These are phyloP conservation scores for Neocallimastix lanati DNA, from an alignment of 192 early-diverging fungal species.

Conservation along the genomic window DNA sequence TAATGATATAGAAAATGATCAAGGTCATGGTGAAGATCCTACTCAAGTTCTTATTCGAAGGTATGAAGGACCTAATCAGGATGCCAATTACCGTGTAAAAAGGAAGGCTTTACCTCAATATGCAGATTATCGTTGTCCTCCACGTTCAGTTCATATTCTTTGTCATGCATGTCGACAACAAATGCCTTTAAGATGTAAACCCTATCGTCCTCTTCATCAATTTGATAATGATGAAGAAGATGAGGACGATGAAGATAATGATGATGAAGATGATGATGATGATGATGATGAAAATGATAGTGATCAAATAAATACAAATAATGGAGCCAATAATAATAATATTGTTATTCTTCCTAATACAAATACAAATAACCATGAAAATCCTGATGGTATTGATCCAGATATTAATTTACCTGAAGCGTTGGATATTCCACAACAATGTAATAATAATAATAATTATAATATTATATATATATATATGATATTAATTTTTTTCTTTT, in stretches of 20 bases:
- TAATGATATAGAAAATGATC: neutral
- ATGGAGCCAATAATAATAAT: no score
- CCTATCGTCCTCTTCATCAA: no score
- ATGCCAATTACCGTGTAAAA: neutral
- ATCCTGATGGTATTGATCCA: neutral
- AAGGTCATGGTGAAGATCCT: no score
- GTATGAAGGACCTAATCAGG: neutral
- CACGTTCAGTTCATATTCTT: neutral
- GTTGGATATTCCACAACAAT: neutral
- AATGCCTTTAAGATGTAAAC: neutral
- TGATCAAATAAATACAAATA: no score
- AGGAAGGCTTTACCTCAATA: neutral
- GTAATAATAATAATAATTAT: neutral
- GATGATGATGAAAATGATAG: no score
- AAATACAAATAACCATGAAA: neutral
- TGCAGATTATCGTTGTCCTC: neutral
- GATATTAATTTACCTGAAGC: neutral
- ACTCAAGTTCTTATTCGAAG: neutral
- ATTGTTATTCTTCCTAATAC: no score
- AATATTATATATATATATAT: no score
- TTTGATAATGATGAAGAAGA: no score
- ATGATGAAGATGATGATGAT: no score
- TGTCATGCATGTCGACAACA: neutral
- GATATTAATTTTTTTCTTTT: neutral
- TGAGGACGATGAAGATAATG: no score